phyloP scores from a whole-genome alignment of 2,329 filamentous ascomycete species.

The Dactylellina haptotyla region DNA sequence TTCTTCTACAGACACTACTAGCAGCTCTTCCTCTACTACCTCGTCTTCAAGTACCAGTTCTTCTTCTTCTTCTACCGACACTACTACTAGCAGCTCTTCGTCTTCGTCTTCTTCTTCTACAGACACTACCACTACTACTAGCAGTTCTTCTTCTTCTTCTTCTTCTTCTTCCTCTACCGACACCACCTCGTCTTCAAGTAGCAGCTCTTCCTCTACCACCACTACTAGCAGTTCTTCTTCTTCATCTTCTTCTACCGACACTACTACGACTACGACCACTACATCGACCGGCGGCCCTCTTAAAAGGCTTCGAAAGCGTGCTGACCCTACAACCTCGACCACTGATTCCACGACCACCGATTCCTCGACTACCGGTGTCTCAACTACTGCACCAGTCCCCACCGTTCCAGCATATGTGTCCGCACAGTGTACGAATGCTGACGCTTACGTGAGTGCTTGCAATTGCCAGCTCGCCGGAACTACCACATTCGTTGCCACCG shows the following conservation, averaged over 20 bases:
- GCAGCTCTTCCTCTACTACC: too few species aligned
- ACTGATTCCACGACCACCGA: background rate
- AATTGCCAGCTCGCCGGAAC: conserved; percentile 1
- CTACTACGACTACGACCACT: background rate
- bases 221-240: too few species aligned
- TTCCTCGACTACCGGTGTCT: background rate
- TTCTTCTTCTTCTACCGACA: background rate
- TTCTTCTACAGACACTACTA: too few species aligned
- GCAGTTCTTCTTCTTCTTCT: background rate
- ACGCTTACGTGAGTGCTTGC: conserved; percentile 10
- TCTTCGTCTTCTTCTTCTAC: background rate
- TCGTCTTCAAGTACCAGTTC: background rate
- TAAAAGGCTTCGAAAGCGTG: background rate
- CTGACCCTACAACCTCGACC: background rate
- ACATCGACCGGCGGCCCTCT: background rate
- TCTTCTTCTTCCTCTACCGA: background rate
- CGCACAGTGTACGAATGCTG: background rate
- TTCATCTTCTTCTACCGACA: background rate
- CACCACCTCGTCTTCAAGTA: background rate
- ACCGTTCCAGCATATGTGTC: background rate
- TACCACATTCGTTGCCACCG: background rate
- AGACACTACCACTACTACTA: background rate
- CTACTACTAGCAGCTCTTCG: background rate
- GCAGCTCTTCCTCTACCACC: too few species aligned
- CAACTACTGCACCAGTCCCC: too few species aligned